A percentile compares a stretch with the other conserved stretches of the same genome.
Evolutionary conservation across 1,284 basidiomycete genomes (phyloP).

Genomic region (Melampsora americana): DNA sequence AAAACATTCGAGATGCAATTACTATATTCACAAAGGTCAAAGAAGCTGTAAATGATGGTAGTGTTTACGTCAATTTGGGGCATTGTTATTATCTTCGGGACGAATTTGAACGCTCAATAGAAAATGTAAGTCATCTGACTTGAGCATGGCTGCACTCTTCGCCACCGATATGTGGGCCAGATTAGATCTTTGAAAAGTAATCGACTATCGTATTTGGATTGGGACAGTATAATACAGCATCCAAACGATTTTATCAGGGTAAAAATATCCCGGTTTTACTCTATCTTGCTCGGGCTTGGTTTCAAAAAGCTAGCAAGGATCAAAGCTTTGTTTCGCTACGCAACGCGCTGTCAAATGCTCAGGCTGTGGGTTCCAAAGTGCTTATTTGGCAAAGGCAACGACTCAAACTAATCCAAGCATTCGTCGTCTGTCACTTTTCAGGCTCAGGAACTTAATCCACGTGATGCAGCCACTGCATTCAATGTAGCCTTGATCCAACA

Average conservation of each 20-base stretch:
- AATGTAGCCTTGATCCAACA: slow-evolving; percentile 96
- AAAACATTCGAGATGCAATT: slow-evolving; percentile 75
- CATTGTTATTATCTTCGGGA: slow-evolving; percentile 87
- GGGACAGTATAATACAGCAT: slow-evolving; percentile 78
- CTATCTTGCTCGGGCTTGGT: slow-evolving; percentile 83
- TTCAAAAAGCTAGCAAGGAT: slow-evolving; percentile 82
- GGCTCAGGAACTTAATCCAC: slow-evolving; percentile 75
- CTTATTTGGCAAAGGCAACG: background rate
- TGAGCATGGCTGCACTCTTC: slow-evolving; percentile 17
- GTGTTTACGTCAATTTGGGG: slow-evolving; percentile 89
- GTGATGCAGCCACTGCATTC: slow-evolving; percentile 81
- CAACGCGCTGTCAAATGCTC: slow-evolving; percentile 72
- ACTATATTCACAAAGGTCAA: slow-evolving; percentile 81
- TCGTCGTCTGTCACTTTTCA: slow-evolving; percentile 51
- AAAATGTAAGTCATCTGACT: slow-evolving; percentile 67
- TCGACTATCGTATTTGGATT: background rate
- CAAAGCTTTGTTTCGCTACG: slow-evolving; percentile 74
- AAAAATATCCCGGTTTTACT: slow-evolving; percentile 71
- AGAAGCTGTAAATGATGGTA: slow-evolving; percentile 76
- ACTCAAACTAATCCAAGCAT: slow-evolving; percentile 18
- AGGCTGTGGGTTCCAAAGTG: slow-evolving; percentile 60
- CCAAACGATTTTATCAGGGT: slow-evolving; percentile 67
- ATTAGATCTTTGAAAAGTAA: background rate
- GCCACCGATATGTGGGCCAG: slow-evolving; percentile 11
- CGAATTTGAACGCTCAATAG: slow-evolving; percentile 88